A percentile compares a stretch with the other conserved stretches of the same genome.
These are phyloP conservation scores for Pelargonium cotyledonis DNA, from an alignment of 441 rosid genomes.

Conservation along the genomic window DNA sequence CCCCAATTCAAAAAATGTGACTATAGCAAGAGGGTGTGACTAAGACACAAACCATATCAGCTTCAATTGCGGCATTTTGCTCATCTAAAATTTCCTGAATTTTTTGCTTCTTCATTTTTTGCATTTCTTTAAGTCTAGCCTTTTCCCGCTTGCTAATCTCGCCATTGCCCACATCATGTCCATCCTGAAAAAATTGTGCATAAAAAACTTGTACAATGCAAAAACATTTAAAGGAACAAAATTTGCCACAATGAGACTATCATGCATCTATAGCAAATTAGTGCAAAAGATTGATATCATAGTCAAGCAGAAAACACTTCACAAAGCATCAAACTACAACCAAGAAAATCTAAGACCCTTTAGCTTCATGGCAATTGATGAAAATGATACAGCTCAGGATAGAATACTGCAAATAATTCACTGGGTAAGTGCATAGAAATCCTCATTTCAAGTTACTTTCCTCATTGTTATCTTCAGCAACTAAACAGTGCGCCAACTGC, in stretches of 20 bases:
- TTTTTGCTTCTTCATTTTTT: constrained; percentile 78
- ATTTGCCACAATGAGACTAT: neutral
- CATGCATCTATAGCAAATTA: too few relatives aligned
- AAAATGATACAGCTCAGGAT: neutral
- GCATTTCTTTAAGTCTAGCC: constrained; percentile 82
- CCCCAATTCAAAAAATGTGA: neutral
- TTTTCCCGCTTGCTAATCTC: constrained; percentile 81
- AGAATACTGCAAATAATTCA: too few relatives aligned
- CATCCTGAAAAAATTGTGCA: constrained; percentile 39
- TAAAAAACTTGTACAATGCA: neutral
- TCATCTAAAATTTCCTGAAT: constrained; percentile 83
- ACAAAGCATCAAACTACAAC: neutral
- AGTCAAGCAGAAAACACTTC: neutral
- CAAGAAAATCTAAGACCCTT: neutral
- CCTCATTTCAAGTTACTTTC: neutral
- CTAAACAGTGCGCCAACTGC: neutral
- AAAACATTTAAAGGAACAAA: too few relatives aligned
- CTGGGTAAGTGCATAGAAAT: neutral
- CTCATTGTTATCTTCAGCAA: neutral
- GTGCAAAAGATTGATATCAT: too few relatives aligned
- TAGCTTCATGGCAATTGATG: neutral
- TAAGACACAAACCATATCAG: constrained; percentile 62
- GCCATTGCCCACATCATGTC: constrained; percentile 27
- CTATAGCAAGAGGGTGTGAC: neutral
- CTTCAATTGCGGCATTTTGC: constrained; percentile 91